Base-by-base conservation (phyloP, 306 rosid genomes). In the Psophocarpus tetragonolobus region DNA sequence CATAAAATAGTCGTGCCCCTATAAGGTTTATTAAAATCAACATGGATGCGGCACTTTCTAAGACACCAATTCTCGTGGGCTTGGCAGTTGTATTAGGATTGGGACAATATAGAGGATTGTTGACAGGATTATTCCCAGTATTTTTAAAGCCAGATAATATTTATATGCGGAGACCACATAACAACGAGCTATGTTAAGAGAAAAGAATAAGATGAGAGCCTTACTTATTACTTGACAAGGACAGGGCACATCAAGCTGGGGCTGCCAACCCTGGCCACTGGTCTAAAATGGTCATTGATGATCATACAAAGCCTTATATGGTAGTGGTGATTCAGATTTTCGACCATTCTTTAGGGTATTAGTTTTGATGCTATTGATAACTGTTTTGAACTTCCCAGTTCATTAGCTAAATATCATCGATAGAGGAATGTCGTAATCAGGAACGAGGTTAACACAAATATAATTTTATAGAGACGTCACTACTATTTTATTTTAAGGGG, bases 261-360 rank as follows among this genome's bases (percentile, higher is more conserved):
- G 24, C 60, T 41, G 62, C 60, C 78, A 68, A 83, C 44, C 75
- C 12, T 48, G 7, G 29, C 83, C 68, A 73, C 76, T 50, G 21
- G n/a, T 3, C 26, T 36, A 15, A 21, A 64, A 51, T 45, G 65
- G 29, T 71, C 65, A 56, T 75, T n/a, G n/a, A n/a, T 13, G 45
- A 4, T 74, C 18, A 56, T 42, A 30, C 10, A n/a, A 3, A 26
- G 26, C 20, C 33, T 7, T 26, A 14, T 32, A 6, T 24, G 39
- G 13, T 73, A 44, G 72, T 20, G 70, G 53, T 57, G 23, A 56
- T 33, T 39, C 15, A 36, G 13, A 21, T 48, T 76, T 76, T 17
- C 5, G 1, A 56, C 27, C 64, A 8, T 35, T 47, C 32, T 27
- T 20, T 8, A 2, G 21, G 57, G 44, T 50, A 67, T 66, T 67